Evolutionary conservation across 2,329 filamentous ascomycete species (phyloP).

Genomic region (Fragosphaeria purpurea): DNA sequence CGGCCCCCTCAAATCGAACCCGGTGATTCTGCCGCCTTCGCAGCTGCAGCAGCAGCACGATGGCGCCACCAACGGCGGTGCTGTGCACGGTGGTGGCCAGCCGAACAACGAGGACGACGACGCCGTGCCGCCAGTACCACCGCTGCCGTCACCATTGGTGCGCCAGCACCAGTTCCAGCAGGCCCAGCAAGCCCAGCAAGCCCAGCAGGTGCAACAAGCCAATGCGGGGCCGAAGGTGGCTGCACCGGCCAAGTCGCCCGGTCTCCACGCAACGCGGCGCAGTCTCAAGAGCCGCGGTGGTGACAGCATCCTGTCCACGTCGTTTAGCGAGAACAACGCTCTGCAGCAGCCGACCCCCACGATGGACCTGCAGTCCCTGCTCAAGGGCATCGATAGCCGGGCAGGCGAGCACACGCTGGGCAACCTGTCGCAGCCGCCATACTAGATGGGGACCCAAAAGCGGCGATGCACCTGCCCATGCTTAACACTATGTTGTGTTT

Average conservation of each 20-base stretch:
- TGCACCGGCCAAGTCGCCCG: constrained; percentile 1
- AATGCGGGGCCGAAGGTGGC: background rate
- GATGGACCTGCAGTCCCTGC: constrained; percentile 38
- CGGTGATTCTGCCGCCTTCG: background rate
- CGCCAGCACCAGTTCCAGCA: constrained; percentile 12
- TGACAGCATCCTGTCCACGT: constrained; percentile 22
- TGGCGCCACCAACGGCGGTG: background rate
- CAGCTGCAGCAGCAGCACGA: background rate
- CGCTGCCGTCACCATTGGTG: constrained; percentile 30
- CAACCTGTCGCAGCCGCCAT: constrained; percentile 38
- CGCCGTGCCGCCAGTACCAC: constrained; percentile 45
- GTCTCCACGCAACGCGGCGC: constrained; percentile 19
- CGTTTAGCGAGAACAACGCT: constrained; percentile 20
- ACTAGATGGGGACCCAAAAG: constrained; percentile 22
- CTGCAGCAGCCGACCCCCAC: constrained; percentile 20
- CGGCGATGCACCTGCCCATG: background rate
- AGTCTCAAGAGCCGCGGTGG: constrained; percentile 33
- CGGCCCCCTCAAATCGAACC: background rate
- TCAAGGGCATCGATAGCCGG: constrained; percentile 41
- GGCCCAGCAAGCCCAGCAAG: background rate
- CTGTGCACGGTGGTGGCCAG: background rate
- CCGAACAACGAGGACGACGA: constrained; percentile 23
- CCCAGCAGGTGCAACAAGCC: background rate
- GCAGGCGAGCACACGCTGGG: constrained; percentile 35
- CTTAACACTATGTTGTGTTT: background rate